phyloP scores from a whole-genome alignment of 371 early-diverging fungal genomes.

The Rhizopus stolonifer region DNA sequence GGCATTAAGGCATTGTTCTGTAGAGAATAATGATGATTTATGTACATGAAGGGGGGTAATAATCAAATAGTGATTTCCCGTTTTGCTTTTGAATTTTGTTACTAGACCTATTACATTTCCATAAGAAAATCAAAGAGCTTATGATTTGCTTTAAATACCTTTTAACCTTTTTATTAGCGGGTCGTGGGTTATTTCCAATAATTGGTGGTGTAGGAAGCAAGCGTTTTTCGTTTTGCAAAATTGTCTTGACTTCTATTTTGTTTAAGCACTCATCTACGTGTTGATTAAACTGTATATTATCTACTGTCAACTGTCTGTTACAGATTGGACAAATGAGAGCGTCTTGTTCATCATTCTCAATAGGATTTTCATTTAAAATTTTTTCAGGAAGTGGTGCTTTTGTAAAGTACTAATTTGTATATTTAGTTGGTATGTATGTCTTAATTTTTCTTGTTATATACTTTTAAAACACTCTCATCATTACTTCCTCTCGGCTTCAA shows the following conservation, averaged over 20 bases:
- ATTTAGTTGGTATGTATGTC: not conserved
- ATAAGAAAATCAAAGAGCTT: not conserved
- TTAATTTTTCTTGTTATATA: conserved; percentile 5
- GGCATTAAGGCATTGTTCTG: too few relatives aligned
- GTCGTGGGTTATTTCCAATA: not conserved
- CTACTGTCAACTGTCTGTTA: conserved; percentile 21
- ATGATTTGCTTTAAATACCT: conserved; percentile 5
- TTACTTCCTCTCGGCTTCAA: conserved; percentile 26
- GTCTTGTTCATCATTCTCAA: not conserved
- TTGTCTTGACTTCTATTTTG: conserved; percentile 30
- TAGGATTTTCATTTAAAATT: not conserved
- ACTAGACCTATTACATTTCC: not conserved
- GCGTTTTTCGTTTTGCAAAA: conserved; percentile 14
- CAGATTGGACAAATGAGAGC: conserved; percentile 39
- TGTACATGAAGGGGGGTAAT: conserved; percentile 9
- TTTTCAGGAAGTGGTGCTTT: conserved; percentile 6
- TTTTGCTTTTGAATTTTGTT: conserved; percentile 9
- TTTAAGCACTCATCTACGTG: conserved; percentile 47
- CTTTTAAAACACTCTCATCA: conserved; percentile 37
- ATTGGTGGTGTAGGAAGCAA: not conserved
- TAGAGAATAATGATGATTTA: not conserved
- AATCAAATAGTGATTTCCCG: conserved; percentile 17
- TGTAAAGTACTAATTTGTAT: conserved; percentile 27
- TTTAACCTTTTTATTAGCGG: conserved; percentile 7
- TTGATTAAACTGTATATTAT: conserved; percentile 33